phyloP scores from a whole-genome alignment of 2,329 filamentous ascomycete genomes.

The Pleoardoris graminearum region DNA sequence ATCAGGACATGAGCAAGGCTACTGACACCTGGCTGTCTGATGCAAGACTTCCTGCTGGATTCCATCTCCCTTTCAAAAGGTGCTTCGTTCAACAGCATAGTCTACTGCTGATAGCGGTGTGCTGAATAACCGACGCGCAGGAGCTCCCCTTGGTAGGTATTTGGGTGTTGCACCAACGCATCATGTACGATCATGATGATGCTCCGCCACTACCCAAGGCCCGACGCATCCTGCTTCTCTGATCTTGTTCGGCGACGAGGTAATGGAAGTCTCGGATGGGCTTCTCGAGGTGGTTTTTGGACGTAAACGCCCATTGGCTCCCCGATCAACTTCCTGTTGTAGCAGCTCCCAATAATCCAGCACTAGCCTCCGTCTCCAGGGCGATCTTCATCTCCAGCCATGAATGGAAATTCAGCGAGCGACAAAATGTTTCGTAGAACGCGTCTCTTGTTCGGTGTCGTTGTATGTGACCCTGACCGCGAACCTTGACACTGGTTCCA shows the following conservation, averaged over 20 bases:
- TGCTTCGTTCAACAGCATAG: neutral
- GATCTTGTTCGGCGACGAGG: too few relatives aligned
- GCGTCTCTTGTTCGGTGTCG: conserved; percentile 42
- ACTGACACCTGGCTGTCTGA: neutral
- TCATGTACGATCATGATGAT: too few relatives aligned
- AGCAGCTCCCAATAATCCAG: conserved; percentile 36
- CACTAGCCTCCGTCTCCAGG: conserved; percentile 46
- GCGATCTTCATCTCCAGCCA: conserved; percentile 50
- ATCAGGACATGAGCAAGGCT: neutral
- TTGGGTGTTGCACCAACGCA: too few relatives aligned
- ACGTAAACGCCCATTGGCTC: neutral
- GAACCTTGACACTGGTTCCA: conserved; percentile 45
- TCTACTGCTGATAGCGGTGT: too few relatives aligned
- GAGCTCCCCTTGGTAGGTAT: too few relatives aligned
- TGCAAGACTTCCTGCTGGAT: neutral
- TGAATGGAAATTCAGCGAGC: conserved; percentile 46
- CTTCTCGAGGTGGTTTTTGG: too few relatives aligned
- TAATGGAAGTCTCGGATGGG: too few relatives aligned
- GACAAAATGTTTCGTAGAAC: conserved; percentile 45
- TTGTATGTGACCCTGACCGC: conserved; percentile 45
- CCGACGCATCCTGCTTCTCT: too few relatives aligned
- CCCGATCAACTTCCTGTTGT: conserved; percentile 1
- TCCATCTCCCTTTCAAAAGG: too few relatives aligned
- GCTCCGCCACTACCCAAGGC: too few relatives aligned
- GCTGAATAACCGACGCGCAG: too few relatives aligned